Evolutionary conservation across 306 rosid genomes (phyloP).

Genomic region (Cicer pinnatifidum): DNA sequence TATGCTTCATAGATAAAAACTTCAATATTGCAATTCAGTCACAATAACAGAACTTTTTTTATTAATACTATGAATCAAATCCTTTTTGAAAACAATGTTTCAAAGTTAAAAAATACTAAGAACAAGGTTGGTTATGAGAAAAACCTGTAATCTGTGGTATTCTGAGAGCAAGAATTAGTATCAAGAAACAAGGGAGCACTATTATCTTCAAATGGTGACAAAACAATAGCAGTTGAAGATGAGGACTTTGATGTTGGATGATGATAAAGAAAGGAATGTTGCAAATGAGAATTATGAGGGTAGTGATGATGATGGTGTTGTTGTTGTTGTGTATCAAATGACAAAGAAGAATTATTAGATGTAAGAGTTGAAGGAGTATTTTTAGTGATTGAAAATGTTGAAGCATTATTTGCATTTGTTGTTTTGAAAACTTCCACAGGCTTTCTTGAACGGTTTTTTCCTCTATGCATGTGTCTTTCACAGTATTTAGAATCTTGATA

Average conservation of each 20-base stretch:
- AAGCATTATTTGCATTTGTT: constrained; percentile 38
- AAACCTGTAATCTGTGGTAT: constrained; percentile 66
- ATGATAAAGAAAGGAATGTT: constrained; percentile 51
- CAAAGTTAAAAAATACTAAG: not conserved
- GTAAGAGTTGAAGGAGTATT: constrained; percentile 35
- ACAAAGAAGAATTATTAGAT: constrained; percentile 27
- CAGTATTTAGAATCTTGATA: constrained; percentile 87
- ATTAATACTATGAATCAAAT: too few species aligned
- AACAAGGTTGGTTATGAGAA: not conserved
- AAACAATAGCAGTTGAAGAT: constrained; percentile 51
- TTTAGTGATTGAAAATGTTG: constrained; percentile 50
- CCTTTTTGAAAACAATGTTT: too few species aligned
- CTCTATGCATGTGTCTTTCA: constrained; percentile 98
- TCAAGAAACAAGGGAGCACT: constrained; percentile 63
- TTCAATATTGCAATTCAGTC: too few species aligned
- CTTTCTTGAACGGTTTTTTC: constrained; percentile 99
- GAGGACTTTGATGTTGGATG: constrained; percentile 49
- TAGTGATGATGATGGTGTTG: constrained; percentile 36
- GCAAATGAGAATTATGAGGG: constrained; percentile 41
- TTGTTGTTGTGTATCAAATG: constrained; percentile 47
- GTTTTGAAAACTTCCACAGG: constrained; percentile 89
- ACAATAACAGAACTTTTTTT: too few species aligned
- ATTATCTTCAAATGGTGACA: constrained; percentile 66
- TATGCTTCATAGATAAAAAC: too few species aligned
- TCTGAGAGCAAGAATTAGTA: constrained; percentile 58